phyloP scores from a whole-genome alignment of 129 eudicot species.

The Arctium minus region DNA sequence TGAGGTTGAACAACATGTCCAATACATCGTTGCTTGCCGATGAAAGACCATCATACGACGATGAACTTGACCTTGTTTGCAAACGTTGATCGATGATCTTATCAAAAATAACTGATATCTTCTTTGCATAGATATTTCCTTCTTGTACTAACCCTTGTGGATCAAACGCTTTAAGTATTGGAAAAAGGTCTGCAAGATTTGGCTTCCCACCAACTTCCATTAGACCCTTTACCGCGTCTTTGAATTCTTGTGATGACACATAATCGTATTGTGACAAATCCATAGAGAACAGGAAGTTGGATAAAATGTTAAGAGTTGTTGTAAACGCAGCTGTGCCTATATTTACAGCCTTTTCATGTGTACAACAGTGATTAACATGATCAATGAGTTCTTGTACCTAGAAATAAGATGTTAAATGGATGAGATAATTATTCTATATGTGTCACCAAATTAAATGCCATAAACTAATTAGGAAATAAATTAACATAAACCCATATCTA shows the following conservation, averaged over 20 bases:
- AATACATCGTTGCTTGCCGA: neutral
- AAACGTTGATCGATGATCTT: slow-evolving; percentile 3
- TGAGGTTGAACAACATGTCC: slow-evolving; percentile 5
- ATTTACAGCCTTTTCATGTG: neutral
- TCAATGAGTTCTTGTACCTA: slow-evolving; percentile 3
- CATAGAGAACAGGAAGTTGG: neutral
- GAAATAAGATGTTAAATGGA: neutral
- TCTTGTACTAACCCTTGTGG: slow-evolving; percentile 23
- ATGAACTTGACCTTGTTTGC: neutral
- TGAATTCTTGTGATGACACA: slow-evolving; percentile 10
- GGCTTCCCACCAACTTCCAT: slow-evolving; percentile 28
- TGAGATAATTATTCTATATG: neutral
- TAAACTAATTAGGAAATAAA: too few species aligned
- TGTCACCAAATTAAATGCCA: neutral
- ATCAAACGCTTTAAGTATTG: slow-evolving; percentile 30
- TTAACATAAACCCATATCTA: too few species aligned
- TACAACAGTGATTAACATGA: neutral
- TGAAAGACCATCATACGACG: neutral
- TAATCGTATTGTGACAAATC: neutral
- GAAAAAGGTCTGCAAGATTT: slow-evolving; percentile 44
- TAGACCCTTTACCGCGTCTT: slow-evolving; percentile 20
- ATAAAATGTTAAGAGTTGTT: neutral
- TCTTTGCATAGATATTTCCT: neutral
- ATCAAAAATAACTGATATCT: slow-evolving; percentile 3
- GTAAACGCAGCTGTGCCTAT: neutral